phyloP scores from a whole-genome alignment of 768 basidiomycete genomes.

The Termitomyces sp. region DNA sequence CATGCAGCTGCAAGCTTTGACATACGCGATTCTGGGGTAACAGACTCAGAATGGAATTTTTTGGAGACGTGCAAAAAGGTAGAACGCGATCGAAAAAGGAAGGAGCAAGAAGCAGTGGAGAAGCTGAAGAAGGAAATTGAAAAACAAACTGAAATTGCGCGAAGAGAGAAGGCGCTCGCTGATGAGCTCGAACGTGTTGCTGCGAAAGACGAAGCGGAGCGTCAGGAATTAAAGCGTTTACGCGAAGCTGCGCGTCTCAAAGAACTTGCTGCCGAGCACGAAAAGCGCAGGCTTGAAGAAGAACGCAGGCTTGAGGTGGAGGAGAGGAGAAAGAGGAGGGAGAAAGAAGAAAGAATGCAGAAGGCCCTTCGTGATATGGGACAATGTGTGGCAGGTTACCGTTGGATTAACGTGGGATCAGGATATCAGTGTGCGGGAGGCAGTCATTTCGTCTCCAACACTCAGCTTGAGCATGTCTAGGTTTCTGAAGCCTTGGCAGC shows the following conservation, averaged over 20 bases:
- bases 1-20: background rate
- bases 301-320: slow-evolving; percentile 18
- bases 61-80: background rate
- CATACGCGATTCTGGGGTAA: background rate
- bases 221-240: slow-evolving; percentile 24
- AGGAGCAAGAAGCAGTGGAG: background rate
- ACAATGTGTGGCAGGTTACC: slow-evolving; percentile 30
- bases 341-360: slow-evolving; percentile 39
- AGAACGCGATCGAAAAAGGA: background rate
- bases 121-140: background rate
- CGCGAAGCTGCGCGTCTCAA: slow-evolving; percentile 20
- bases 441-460: background rate
- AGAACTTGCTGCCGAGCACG: slow-evolving; percentile 6
- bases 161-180: background rate
- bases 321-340: slow-evolving; percentile 11
- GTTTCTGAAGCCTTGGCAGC: no score
- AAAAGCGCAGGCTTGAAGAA: slow-evolving; percentile 1
- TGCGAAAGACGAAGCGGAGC: slow-evolving; percentile 21
- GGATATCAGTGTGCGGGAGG: slow-evolving; percentile 22
- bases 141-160: background rate
- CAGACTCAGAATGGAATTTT: background rate
- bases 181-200: slow-evolving; percentile 6
- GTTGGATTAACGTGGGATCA: slow-evolving; percentile 16
- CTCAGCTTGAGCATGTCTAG: no score
- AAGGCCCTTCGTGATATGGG: slow-evolving; percentile 43